Base-by-base conservation (phyloP, 1,284 basidiomycete species). In the Cerrena zonata region DNA sequence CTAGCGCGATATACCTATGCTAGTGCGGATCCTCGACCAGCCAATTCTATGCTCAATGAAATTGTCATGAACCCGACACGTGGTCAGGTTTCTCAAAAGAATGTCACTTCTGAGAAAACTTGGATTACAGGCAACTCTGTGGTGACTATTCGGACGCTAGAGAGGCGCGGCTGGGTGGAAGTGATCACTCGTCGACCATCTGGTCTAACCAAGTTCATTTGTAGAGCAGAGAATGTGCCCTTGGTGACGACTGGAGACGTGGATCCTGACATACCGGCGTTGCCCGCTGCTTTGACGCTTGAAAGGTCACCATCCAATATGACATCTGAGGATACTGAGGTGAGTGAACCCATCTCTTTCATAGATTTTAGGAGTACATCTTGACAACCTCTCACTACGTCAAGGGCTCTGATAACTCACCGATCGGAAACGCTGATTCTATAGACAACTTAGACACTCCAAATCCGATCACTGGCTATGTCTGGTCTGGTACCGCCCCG, bases 1-100 rank as follows among this genome's bases (percentile, higher is more conserved):
- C 77, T 99, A 5, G 90, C 93, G 18, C 80, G 96, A 15, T 97
- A 96, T 65, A 89, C 95, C 0, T 97, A 95, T 63, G 91, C 89
- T 21, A 94, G 90, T 59, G 93, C 93, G 12, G 93, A 97, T 62
- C 91, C 95, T 0, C 84, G 91, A 46, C 93, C 94, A 1, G 83
- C 90, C 1, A 79, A 77, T 38, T 94, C 91, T 1, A 78, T 89
- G 55, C 76, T 97, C 52, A 82, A 79, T 58, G 86, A 93, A 41
- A 78, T 87, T 44, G 69, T 87, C 36, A 81, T 80, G 76, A 80
- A 79, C 52, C 74, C 82, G 0, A 59, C 47, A 4, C 56, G 62
- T 2, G 58, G 64, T 11, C 58, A 59, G 12, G 52, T 62, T 36
- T 51, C 63, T 7, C 62, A 72, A 0, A 75, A 80, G 25, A 62